phyloP scores from a whole-genome alignment of 2,329 filamentous ascomycete species.

The Cladosporium oxysporum region DNA sequence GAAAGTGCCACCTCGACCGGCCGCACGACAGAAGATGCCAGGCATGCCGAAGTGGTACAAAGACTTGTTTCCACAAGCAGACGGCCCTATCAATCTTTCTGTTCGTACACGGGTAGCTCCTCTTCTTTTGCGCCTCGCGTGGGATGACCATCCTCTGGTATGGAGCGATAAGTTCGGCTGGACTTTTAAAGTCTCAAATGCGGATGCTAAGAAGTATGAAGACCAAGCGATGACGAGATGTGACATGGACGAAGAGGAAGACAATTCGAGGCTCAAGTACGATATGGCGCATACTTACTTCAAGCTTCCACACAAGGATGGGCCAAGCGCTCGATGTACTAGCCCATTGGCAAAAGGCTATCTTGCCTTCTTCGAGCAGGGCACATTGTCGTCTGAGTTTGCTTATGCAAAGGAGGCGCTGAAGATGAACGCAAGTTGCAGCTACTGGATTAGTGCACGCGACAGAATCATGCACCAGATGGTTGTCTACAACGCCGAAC shows the following conservation, averaged over 20 bases:
- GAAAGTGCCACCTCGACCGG: constrained; percentile 74
- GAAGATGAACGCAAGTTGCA: constrained; percentile 98
- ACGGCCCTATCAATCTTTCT: constrained; percentile 71
- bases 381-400: constrained; percentile 82
- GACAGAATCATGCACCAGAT: constrained; percentile 94
- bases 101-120: constrained; percentile 88
- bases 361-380: constrained; percentile 85
- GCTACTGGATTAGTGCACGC: constrained; percentile 96
- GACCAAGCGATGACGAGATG: constrained; percentile 72
- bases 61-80: constrained; percentile 73
- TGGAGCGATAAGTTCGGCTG: constrained; percentile 95
- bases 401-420: constrained; percentile 89
- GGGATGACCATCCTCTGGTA: constrained; percentile 85
- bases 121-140: constrained; percentile 76
- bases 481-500: constrained; percentile 79
- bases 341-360: constrained; percentile 93
- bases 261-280: constrained; percentile 63
- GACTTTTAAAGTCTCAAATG: constrained; percentile 76
- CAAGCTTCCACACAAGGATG: constrained; percentile 96
- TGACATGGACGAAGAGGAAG: constrained; percentile 76
- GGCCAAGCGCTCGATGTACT: constrained; percentile 77
- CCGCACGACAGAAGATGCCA: constrained; percentile 84
- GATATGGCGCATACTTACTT: constrained; percentile 73
- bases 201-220: constrained; percentile 65
- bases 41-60: constrained; percentile 98